phyloP scores from a whole-genome alignment of 805 yeast genomes.

The Kazachstania taianensis region DNA sequence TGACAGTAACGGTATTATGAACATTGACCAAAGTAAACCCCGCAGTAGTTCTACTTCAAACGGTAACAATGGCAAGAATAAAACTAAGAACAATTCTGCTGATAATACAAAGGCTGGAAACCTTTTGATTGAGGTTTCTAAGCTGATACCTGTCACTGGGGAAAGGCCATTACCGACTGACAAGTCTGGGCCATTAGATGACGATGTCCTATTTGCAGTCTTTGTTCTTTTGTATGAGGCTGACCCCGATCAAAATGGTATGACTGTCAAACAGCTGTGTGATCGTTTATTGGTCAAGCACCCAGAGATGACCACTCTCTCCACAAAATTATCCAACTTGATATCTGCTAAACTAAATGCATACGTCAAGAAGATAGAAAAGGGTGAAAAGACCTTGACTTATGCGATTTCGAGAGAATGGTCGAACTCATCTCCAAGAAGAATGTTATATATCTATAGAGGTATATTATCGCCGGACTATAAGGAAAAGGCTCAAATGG shows the following conservation, averaged over 20 bases:
- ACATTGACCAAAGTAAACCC: neutral
- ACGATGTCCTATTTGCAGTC: slow-evolving; percentile 66
- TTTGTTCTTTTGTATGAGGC: slow-evolving; percentile 59
- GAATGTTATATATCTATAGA: slow-evolving; percentile 82
- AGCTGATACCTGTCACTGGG: slow-evolving; percentile 74
- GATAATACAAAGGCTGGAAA: slow-evolving; percentile 8
- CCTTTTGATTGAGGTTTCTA: slow-evolving; percentile 39
- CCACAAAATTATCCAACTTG: slow-evolving; percentile 70
- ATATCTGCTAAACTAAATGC: slow-evolving; percentile 79
- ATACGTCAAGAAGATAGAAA: slow-evolving; percentile 74
- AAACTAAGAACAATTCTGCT: neutral
- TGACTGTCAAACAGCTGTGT: slow-evolving; percentile 86
- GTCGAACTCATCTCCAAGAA: slow-evolving; percentile 83
- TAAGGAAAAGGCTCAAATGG: slow-evolving; percentile 57
- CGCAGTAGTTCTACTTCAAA: neutral
- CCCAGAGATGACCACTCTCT: slow-evolving; percentile 74
- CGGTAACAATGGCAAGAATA: slow-evolving; percentile 6
- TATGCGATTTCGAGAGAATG: slow-evolving; percentile 78
- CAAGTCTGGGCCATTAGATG: slow-evolving; percentile 45
- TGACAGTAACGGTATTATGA: neutral
- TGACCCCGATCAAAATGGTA: slow-evolving; percentile 62
- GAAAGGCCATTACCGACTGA: slow-evolving; percentile 63
- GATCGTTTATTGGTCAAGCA: slow-evolving; percentile 64
- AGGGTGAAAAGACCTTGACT: slow-evolving; percentile 62
- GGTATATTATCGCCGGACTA: slow-evolving; percentile 70